Percentiles rank a stretch among this genome's conserved stretches.
These are phyloP conservation scores for Calonectria crousiana DNA, from an alignment of 2,329 filamentous ascomycete species.

Conservation along the genomic window DNA sequence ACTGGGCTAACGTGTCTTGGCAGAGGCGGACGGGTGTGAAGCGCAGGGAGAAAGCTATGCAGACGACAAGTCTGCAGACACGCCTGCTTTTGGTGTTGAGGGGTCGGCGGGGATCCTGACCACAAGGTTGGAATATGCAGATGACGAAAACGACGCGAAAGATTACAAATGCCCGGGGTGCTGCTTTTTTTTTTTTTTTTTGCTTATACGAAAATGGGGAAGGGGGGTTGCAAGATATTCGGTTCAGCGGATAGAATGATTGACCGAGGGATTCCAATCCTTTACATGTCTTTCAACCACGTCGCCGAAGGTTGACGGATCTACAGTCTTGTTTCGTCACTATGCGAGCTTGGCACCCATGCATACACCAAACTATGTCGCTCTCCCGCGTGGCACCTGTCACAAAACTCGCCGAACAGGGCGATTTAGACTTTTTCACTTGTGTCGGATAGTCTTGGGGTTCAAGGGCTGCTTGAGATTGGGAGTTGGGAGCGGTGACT, in stretches of 20 bases:
- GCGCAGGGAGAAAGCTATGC: not conserved
- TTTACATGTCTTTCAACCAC: not conserved
- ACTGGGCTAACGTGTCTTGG: not conserved
- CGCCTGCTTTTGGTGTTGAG: constrained; percentile 12
- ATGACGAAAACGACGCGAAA: constrained; percentile 12
- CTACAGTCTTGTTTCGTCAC: not conserved
- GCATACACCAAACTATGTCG: not conserved
- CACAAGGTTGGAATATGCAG: constrained; percentile 8
- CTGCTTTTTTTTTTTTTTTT: not conserved
- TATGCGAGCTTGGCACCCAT: not conserved
- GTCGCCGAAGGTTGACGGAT: not conserved
- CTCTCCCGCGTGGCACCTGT: not conserved
- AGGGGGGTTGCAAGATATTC: not conserved
- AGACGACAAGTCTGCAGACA: not conserved
- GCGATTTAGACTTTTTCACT: not conserved
- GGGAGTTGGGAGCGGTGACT: not conserved
- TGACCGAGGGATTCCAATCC: not conserved
- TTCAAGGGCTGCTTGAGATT: not conserved
- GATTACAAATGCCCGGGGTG: not conserved
- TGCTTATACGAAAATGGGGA: not conserved
- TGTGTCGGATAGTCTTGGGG: not conserved
- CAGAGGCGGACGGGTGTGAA: not conserved
- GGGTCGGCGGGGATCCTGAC: not conserved
- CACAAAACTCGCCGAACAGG: not conserved
- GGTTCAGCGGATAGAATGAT: not conserved